These are phyloP conservation scores for Aspergillus novofumigatus DNA, from an alignment of 2,329 filamentous ascomycete species.

Conservation along the genomic window DNA sequence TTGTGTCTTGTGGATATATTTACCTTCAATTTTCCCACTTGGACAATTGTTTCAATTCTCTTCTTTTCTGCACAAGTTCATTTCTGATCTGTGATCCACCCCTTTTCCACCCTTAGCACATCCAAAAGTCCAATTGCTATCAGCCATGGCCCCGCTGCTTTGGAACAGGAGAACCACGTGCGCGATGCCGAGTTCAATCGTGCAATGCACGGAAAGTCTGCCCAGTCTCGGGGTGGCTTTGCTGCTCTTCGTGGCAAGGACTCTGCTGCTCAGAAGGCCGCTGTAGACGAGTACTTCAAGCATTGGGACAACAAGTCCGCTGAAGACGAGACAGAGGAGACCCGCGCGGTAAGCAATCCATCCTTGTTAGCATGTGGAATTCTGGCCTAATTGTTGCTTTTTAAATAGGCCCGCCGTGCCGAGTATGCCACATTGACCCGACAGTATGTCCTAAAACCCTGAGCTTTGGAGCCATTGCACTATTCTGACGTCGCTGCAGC, in stretches of 20 bases:
- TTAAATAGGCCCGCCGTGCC: constrained; percentile 64
- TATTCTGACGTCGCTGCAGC: constrained; percentile 40
- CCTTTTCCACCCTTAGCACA: constrained; percentile 16
- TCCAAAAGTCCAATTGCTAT: constrained; percentile 10
- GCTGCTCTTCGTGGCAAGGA: constrained; percentile 84
- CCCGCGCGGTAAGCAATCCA: constrained; percentile 61
- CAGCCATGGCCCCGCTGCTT: constrained; percentile 51
- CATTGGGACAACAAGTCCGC: constrained; percentile 86
- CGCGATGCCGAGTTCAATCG: constrained; percentile 91
- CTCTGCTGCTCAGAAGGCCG: constrained; percentile 69
- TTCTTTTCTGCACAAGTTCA: constrained; percentile 9
- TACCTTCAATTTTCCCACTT: constrained; percentile 6
- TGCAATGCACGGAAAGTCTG: constrained; percentile 74
- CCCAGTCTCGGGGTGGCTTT: constrained; percentile 67
- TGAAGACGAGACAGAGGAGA: constrained; percentile 75
- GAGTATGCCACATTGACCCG: constrained; percentile 92
- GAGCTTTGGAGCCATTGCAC: neutral
- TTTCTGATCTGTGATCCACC: constrained; percentile 9
- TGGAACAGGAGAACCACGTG: constrained; percentile 77
- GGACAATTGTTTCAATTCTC: constrained; percentile 1
- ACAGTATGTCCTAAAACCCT: constrained; percentile 60
- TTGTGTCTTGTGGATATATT: neutral
- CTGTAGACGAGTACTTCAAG: constrained; percentile 91
- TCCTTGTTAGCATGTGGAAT: neutral
- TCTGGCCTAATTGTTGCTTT: constrained; percentile 8